Base-by-base conservation (phyloP, 2,329 filamentous ascomycete species). In the Periconia sp. region DNA sequence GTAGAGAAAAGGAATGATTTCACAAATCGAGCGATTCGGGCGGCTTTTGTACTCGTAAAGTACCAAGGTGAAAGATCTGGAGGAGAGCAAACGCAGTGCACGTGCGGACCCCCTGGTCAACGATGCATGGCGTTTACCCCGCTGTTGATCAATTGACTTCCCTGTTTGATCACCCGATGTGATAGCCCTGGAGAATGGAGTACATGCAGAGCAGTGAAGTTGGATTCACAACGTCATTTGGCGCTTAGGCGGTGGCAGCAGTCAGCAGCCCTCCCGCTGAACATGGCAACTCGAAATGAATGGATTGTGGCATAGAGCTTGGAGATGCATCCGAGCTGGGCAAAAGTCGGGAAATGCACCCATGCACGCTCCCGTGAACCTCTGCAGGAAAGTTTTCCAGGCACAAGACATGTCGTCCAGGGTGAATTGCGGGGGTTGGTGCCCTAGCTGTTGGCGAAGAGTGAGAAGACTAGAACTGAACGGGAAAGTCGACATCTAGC, bases 141-240 rank as follows among this genome's bases (percentile, higher is more conserved):
- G 67, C 70, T 56, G 60, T 59, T 61, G 61, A 65, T 62, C 59
- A 50, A n/a, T 57, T 60, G 59, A 54, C 52, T 50, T 37, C 48
- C 14, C 54, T 37, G 49, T 48, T 47, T 50, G 45, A 52, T 46
- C 33, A 48, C 56, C 55, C 53, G 59, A 70, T 69, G 63, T 62
- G 62, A 63, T 60, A 35, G 54, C 51, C 52, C 43, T 59, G 58
- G 65, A 62, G 62, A 53, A 59, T 59, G 63, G 53, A 40, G 49
- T 20, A 52, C 50, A 46, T 40, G 49, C 54, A 53, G 51, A 46
- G 45, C 43, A 18, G 17, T 45, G 45, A 42, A 44, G 15, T 20
- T 50, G 41, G 44, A 35, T 45, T 31, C 27, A 40, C 59, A 57
- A 66, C 64, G 63, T 69, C 62, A 70, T 66, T 45, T n/a, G 30